phyloP scores from a whole-genome alignment of 352 stramenopile species.

The Blastocystis sp. region DNA sequence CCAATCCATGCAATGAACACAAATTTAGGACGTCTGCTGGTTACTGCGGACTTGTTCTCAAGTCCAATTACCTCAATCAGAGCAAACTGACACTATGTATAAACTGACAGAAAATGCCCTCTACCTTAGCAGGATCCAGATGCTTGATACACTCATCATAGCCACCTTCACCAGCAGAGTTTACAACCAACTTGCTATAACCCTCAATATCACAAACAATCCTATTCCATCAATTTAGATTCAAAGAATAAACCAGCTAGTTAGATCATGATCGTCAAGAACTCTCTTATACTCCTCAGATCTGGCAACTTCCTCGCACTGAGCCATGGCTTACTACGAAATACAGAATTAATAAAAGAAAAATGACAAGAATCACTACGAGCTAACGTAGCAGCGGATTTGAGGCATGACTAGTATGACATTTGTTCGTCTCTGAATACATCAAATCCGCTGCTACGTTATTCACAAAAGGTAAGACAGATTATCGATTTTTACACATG shows the following conservation, averaged over 20 bases:
- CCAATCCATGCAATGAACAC: constrained; percentile 59
- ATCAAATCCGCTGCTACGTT: constrained; percentile 41
- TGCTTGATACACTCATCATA: constrained; percentile 61
- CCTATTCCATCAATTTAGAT: not conserved
- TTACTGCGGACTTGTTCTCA: constrained; percentile 43
- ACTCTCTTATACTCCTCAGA: constrained; percentile 42
- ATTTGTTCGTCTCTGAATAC: not conserved
- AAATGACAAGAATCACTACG: not conserved
- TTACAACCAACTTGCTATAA: constrained; percentile 2
- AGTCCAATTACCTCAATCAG: constrained; percentile 48
- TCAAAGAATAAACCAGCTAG: not conserved
- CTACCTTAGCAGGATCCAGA: constrained; percentile 17
- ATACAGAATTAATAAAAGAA: not conserved
- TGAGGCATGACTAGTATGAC: not conserved
- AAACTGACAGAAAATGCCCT: not conserved
- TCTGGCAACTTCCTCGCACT: constrained; percentile 11
- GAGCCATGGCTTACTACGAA: not conserved
- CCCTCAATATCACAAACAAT: constrained; percentile 54
- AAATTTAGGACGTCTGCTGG: constrained; percentile 54
- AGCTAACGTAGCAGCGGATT: constrained; percentile 47
- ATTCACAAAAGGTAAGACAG: not conserved
- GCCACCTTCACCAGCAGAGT: constrained; percentile 43
- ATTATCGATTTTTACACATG: too few species aligned
- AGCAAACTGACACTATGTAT: constrained; percentile 32
- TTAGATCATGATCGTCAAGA: constrained; percentile 57